Evolutionary conservation across 2,329 filamentous ascomycete species (phyloP).

Genomic region (Venturia pyrina): DNA sequence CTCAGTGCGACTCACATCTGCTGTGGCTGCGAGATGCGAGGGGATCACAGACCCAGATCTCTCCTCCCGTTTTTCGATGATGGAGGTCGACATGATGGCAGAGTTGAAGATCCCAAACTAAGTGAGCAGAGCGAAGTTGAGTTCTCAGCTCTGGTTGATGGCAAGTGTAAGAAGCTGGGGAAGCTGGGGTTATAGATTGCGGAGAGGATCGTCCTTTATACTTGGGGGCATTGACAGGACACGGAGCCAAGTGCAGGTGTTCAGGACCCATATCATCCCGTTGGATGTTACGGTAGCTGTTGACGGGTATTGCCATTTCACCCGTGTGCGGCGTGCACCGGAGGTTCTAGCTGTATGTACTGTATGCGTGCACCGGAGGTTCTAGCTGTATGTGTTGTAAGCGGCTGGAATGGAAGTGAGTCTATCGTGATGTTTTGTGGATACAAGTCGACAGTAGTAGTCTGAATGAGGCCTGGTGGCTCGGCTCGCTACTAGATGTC

Average conservation of each 20-base stretch:
- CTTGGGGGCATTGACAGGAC: neutral
- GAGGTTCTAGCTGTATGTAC: neutral
- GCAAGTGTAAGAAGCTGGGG: neutral
- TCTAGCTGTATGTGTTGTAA: neutral
- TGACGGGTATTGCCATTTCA: neutral
- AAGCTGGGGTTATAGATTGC: neutral
- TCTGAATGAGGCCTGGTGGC: neutral
- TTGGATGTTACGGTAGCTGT: neutral
- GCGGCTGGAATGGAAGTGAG: neutral
- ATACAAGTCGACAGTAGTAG: neutral
- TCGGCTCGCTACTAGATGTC: neutral
- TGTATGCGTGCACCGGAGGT: neutral
- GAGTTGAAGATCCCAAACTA: neutral
- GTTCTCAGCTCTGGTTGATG: neutral
- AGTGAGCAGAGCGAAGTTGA: neutral
- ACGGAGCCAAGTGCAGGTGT: neutral
- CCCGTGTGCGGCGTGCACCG: neutral
- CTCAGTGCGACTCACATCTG: conserved; percentile 44
- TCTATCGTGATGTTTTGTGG: neutral
- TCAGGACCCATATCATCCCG: neutral
- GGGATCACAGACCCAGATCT: neutral
- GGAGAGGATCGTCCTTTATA: conserved; percentile 2
- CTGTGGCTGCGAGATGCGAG: conserved; percentile 5
- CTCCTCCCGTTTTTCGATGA: neutral
- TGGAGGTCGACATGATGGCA: neutral